Evolutionary conservation across 176 grass and related monocot genomes (phyloP).

Genomic region (Oryza coarctata): DNA sequence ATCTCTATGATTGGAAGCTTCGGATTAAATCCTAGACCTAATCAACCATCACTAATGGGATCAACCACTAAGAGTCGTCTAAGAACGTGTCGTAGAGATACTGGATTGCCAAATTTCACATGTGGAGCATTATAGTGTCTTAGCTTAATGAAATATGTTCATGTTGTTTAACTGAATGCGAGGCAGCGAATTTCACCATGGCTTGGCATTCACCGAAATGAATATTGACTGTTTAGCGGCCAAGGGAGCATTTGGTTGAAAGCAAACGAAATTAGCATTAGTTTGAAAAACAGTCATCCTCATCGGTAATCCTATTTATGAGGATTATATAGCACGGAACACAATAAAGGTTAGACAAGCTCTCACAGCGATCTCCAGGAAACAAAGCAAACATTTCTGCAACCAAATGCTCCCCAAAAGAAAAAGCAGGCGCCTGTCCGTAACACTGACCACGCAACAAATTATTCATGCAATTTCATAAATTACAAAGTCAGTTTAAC

Average conservation of each 20-base stretch:
- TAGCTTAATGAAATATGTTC: too few relatives aligned
- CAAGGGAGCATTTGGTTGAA: too few relatives aligned
- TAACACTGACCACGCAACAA: neutral
- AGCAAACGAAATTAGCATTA: too few relatives aligned
- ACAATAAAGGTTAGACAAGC: too few relatives aligned
- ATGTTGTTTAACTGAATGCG: too few relatives aligned
- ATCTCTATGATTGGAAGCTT: conserved; percentile 25
- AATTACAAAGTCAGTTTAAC: neutral
- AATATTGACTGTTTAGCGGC: too few relatives aligned
- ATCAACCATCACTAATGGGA: neutral
- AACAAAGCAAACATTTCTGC: too few relatives aligned
- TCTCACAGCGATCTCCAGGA: too few relatives aligned
- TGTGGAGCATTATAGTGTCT: neutral
- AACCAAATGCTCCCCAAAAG: neutral
- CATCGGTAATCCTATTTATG: too few relatives aligned
- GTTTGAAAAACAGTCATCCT: too few relatives aligned
- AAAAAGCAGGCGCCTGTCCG: neutral
- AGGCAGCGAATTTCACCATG: neutral
- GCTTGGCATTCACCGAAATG: neutral
- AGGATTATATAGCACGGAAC: too few relatives aligned
- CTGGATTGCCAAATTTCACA: neutral
- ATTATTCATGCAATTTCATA: neutral
- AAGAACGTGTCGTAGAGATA: conserved; percentile 10
- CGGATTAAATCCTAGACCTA: neutral
- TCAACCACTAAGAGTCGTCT: neutral